Conservation (phyloP, 805 yeast genomes). For the Saturnispora diversa region DNA sequence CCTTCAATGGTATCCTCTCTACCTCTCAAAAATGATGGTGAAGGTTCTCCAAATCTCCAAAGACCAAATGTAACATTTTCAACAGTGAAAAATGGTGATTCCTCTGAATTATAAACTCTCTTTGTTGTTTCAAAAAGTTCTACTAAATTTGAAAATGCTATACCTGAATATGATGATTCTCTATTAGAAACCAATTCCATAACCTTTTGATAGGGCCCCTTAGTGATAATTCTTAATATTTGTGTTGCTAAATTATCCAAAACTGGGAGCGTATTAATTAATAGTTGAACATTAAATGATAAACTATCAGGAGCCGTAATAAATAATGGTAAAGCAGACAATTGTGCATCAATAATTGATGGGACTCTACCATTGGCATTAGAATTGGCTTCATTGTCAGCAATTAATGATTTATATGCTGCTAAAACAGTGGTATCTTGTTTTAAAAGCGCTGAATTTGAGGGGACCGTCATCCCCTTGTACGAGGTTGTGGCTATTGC, state of each 20-base stretch:
- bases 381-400: conserved; percentile 14
- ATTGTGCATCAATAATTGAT: conserved; percentile 36
- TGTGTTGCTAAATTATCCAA: conserved; percentile 80
- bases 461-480: conserved; percentile 30
- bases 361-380: conserved; percentile 16
- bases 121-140: conserved; percentile 73
- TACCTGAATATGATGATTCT: conserved; percentile 53
- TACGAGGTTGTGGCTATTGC: conserved; percentile 13
- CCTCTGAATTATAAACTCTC: conserved; percentile 54
- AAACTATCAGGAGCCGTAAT: conserved; percentile 48
- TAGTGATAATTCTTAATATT: conserved; percentile 60
- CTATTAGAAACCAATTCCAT: conserved; percentile 59
- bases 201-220: conserved; percentile 69
- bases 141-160: conserved; percentile 56
- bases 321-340: conserved; percentile 54
- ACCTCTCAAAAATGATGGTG: conserved; percentile 50
- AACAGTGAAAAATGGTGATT: conserved; percentile 64
- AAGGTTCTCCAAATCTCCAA: conserved; percentile 55
- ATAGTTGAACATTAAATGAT: conserved; percentile 55
- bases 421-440: conserved; percentile 21
- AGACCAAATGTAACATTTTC: conserved; percentile 64
- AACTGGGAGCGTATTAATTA: conserved; percentile 63
- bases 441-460: conserved; percentile 29
- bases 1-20: conserved; percentile 55
- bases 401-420: conserved; percentile 23